These are phyloP conservation scores for Colletotrichum coccodes DNA, from an alignment of 2,329 filamentous ascomycete genomes.

Conservation along the genomic window DNA sequence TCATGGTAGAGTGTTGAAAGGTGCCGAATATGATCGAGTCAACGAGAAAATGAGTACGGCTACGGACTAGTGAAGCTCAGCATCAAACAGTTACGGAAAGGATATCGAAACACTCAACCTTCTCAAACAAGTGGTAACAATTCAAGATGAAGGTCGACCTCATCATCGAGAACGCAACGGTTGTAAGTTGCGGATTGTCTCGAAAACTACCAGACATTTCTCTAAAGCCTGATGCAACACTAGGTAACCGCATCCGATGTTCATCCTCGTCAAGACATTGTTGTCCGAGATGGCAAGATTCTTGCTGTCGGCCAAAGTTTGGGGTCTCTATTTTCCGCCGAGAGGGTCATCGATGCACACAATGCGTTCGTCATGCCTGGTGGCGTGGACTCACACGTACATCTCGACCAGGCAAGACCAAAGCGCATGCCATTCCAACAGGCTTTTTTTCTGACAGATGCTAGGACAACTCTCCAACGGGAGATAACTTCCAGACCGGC, in stretches of 20 bases:
- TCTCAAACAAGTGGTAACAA: background rate
- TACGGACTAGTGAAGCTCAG: background rate
- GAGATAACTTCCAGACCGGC: slow-evolving; percentile 51
- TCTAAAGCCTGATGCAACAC: background rate
- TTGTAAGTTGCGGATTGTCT: slow-evolving; percentile 9
- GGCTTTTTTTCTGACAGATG: slow-evolving; percentile 34
- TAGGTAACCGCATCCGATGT: slow-evolving; percentile 27
- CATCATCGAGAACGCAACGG: slow-evolving; percentile 23
- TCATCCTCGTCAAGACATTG: slow-evolving; percentile 12
- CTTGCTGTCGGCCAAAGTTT: slow-evolving; percentile 9
- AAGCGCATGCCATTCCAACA: slow-evolving; percentile 42
- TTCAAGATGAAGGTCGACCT: slow-evolving; percentile 20
- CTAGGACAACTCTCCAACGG: slow-evolving; percentile 21
- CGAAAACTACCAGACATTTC: background rate
- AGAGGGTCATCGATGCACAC: slow-evolving; percentile 10
- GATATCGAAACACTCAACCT: no score
- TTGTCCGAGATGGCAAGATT: slow-evolving; percentile 20
- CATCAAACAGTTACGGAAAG: background rate
- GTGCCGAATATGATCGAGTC: background rate
- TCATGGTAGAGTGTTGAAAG: background rate
- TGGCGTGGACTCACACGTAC: slow-evolving; percentile 52
- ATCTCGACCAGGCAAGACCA: slow-evolving; percentile 47
- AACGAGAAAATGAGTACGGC: background rate
- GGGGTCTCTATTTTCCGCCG: slow-evolving; percentile 5
- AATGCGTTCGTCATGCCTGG: slow-evolving; percentile 40